phyloP scores from a whole-genome alignment of 208 protist species.

The Balamuthia mandrillaris region DNA sequence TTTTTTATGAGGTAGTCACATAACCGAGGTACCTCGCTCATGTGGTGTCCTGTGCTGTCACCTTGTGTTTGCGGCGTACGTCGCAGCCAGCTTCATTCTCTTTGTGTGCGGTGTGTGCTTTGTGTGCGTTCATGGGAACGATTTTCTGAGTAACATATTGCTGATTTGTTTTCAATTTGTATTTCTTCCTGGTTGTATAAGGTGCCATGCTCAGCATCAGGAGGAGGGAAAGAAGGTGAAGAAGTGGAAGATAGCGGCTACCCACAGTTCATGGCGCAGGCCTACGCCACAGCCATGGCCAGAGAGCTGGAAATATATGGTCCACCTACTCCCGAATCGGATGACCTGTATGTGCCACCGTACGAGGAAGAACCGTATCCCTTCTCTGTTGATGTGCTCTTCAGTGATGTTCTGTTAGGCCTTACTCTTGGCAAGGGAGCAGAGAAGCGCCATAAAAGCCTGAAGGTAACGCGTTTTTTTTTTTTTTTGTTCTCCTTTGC shows the following conservation, averaged over 20 bases:
- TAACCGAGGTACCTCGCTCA: background rate
- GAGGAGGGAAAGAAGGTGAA: too few species aligned
- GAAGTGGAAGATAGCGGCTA: background rate
- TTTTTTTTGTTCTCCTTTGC: background rate
- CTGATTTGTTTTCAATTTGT: background rate
- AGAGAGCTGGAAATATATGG: too few species aligned
- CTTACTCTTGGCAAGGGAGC: too few species aligned
- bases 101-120: background rate
- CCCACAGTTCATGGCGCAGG: background rate
- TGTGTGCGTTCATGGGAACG: background rate
- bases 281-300: too few species aligned
- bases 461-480: too few species aligned
- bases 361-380: too few species aligned
- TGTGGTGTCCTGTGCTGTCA: background rate
- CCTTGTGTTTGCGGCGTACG: too few species aligned
- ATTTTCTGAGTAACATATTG: background rate
- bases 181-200: too few species aligned
- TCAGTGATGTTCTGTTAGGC: too few species aligned
- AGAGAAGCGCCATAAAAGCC: too few species aligned
- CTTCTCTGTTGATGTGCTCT: too few species aligned
- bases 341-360: background rate
- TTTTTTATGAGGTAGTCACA: constrained; percentile 40
- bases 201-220: too few species aligned
- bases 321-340: background rate
- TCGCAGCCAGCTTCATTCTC: background rate